Base-by-base conservation (phyloP, 176 grass and related monocot genomes). In the Bothriochloa decipiens region DNA sequence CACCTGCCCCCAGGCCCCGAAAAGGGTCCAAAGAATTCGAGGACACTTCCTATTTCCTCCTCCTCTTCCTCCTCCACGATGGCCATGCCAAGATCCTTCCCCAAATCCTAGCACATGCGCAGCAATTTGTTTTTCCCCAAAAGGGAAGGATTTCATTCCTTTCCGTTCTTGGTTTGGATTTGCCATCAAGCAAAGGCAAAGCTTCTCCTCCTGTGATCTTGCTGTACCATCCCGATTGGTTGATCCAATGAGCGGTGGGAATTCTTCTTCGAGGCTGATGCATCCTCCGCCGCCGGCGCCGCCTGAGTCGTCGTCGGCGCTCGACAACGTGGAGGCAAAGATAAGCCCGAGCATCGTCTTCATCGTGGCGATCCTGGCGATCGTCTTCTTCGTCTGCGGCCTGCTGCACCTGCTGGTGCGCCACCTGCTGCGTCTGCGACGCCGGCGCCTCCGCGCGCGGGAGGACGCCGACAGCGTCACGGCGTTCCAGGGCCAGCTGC, bases 361-460 rank as follows among this genome's bases (percentile, higher is more conserved):
- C 45, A 80, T 95, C 46, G 87, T 98, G 13, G 88, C 87, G 1
- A 84, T 93, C 37, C 36, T 98, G 14, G 92, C 87, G 61, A 81
- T 95, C 80, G 89, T 93, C 83, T 92, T 95, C 91, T 98, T 95
- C 93, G 87, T 98, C 68, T 95, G 93, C 32, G 96, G 91, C 1
- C 68, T 98, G 18, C 91, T 95, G 16, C 91, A 93, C 87, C 87
- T 95, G 33, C 74, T 98, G 0, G 87, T 87, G 26, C 90, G 91
- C 33, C 89, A 91, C 83, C 85, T 95, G 47, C 70, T 95, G 11
- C 80, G 84, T 25, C 85, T 88, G 40, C 79, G 62, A 0, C 82
- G 52, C 6, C 71, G 52, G 4, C 67, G 68, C 7, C 77, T 85
- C 8, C 28, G 73, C 5, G 91, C 83, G 3, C 76, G 52, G 9